These are phyloP conservation scores for Cladosporium oxysporum DNA, from an alignment of 2,329 filamentous ascomycete genomes.

Conservation along the genomic window DNA sequence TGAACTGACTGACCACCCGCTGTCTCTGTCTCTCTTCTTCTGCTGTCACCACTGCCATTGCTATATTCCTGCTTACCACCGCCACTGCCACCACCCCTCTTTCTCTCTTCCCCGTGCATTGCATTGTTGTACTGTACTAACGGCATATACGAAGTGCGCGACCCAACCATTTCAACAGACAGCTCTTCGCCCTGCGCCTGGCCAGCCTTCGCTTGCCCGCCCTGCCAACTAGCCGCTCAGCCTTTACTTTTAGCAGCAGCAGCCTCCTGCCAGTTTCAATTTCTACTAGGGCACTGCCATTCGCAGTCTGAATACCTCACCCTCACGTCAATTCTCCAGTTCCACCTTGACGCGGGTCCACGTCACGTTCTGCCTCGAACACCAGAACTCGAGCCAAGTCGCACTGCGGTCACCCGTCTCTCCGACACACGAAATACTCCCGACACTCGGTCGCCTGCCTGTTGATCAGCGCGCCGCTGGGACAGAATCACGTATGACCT, in stretches of 20 bases:
- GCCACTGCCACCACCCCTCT: background rate
- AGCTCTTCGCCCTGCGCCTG: background rate
- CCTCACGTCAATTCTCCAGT: conserved; percentile 4
- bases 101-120: background rate
- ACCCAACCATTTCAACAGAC: background rate
- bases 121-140: background rate
- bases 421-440: background rate
- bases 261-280: background rate
- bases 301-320: background rate
- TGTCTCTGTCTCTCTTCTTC: background rate
- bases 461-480: background rate
- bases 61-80: background rate
- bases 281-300: background rate
- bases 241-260: background rate
- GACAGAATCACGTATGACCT: background rate
- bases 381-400: background rate
- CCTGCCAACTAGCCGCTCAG: conserved; percentile 5
- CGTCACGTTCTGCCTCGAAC: background rate
- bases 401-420: background rate
- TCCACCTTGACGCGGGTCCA: conserved; percentile 2
- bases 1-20: background rate
- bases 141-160: background rate
- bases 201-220: conserved; percentile 2
- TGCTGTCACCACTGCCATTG: conserved; percentile 4
- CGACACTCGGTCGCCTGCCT: background rate